Conservation (phyloP, 257 asterid genomes). For the Rhazya stricta region DNA sequence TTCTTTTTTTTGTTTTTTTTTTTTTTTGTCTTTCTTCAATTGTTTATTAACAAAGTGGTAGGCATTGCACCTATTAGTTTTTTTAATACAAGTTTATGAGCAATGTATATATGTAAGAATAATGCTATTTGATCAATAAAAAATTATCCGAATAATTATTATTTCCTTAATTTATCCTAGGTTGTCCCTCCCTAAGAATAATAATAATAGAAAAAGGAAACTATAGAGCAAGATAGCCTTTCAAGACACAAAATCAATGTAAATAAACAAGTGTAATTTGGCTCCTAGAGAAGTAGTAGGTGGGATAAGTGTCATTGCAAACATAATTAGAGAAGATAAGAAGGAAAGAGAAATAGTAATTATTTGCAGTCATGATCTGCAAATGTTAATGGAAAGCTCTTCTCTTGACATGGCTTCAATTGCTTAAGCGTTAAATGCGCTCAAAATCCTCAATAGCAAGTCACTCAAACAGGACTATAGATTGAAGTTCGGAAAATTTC, state of each 20-base stretch:
- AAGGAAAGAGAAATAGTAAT: background rate
- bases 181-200: background rate
- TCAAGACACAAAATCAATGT: slow-evolving; percentile 2
- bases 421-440: slow-evolving; percentile 69
- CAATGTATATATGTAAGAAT: too few species aligned
- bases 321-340: slow-evolving; percentile 27
- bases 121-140: too few species aligned
- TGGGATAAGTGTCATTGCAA: slow-evolving; percentile 8
- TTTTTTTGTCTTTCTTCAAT: too few species aligned
- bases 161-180: too few species aligned
- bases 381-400: slow-evolving; percentile 12
- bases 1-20: too few species aligned
- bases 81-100: too few species aligned
- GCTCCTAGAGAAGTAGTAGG: background rate
- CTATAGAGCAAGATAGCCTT: background rate
- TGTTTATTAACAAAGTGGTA: too few species aligned
- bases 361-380: slow-evolving; percentile 16
- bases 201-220: background rate
- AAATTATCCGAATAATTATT: too few species aligned
- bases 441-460: slow-evolving; percentile 29
- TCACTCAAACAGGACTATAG: slow-evolving; percentile 27
- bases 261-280: background rate
- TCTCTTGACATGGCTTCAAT: slow-evolving; percentile 15
- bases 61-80: too few species aligned
- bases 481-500: slow-evolving; percentile 7